phyloP scores from a whole-genome alignment of 163 green algal genomes.

The Chlorella variabilis region DNA sequence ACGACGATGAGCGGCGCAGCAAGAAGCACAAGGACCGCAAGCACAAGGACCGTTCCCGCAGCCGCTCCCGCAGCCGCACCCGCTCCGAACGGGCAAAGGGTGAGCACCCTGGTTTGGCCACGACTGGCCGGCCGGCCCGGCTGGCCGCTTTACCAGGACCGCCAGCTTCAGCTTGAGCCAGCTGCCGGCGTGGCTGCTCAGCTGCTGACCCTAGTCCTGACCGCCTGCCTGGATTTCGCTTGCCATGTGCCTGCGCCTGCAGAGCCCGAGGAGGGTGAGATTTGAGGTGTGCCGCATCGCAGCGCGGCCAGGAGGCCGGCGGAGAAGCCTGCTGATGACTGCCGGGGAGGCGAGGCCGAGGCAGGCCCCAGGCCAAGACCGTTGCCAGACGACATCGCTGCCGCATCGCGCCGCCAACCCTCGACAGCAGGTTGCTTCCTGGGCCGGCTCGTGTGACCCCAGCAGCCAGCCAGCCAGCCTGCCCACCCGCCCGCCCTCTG shows the following conservation, averaged over 20 bases:
- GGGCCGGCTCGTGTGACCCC: too few relatives aligned
- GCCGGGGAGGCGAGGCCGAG: too few relatives aligned
- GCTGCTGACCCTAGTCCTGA: too few relatives aligned
- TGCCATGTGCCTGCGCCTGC: not conserved
- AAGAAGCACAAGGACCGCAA: conserved; percentile 52
- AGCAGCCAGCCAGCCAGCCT: too few relatives aligned
- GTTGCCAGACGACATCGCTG: not conserved
- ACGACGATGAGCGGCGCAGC: conserved; percentile 53
- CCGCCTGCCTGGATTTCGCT: too few relatives aligned
- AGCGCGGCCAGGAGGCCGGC: too few relatives aligned
- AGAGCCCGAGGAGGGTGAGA: conserved; percentile 29
- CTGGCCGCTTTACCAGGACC: too few relatives aligned
- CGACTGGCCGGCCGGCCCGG: too few relatives aligned
- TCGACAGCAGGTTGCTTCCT: not conserved
- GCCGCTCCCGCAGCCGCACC: conserved; percentile 5
- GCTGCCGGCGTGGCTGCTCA: not conserved
- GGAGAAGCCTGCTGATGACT: too few relatives aligned
- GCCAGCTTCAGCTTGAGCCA: too few relatives aligned
- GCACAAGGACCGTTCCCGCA: conserved; percentile 52
- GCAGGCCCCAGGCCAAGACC: too few relatives aligned
- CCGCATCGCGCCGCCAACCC: not conserved
- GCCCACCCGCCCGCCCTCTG: not conserved
- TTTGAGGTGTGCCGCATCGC: conserved; percentile 2
- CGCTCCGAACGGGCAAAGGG: not conserved
- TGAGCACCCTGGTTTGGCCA: too few relatives aligned